Base-by-base conservation (phyloP, 805 yeast genomes). In the Scheffersomyces stipitis region DNA sequence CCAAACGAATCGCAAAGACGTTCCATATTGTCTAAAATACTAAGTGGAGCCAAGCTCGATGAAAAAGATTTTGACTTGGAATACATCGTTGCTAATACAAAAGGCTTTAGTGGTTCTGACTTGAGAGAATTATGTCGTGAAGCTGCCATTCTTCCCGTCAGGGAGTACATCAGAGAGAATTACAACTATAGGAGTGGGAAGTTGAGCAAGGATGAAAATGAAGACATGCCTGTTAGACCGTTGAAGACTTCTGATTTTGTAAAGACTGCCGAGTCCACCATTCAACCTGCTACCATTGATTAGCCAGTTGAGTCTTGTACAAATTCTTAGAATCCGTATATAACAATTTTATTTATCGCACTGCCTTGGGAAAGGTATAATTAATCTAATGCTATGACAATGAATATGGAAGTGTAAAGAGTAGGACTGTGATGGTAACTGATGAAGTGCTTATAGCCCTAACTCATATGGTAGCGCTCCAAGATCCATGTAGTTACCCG, bases 91-190 rank as follows among this genome's bases (percentile, higher is more conserved):
- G 52, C 57, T 7, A 60, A 72, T 31, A 86, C 96, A 1, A 76
- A 73, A 8, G 96, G 71, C 12, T 55, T 79, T 54, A 85, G 95
- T 46, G 99, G 99, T 2, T 85, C 96, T 2, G 99, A 91, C 52
- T 71, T 93, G 56, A 83, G 86, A 52, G 99, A 93, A 56, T 64
- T 86, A 33, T 88, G 96, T 56, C 77, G 99, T 38, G 95, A 87
- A 52, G 99, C 99, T 0, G 96, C 96, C 1, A 76, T 90, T 69
- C 75, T 75, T 48, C 86, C 96, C 0, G 89, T 91, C 54, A 74
- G 96, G 49, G 97, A 93, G 60, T 87, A 78, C 56, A 86, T 91
- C 40, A 68, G 78, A 37, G 62, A 64, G 37, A 84, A 86, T 56
- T 73, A 73, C 55, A 60, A 60, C 45, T 67, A 72, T 46, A 58